Evolutionary conservation across 1,139 yeast genomes (phyloP), one percentile per base, ranked within the genome.

Genomic region (Taphrina confusa): DNA sequence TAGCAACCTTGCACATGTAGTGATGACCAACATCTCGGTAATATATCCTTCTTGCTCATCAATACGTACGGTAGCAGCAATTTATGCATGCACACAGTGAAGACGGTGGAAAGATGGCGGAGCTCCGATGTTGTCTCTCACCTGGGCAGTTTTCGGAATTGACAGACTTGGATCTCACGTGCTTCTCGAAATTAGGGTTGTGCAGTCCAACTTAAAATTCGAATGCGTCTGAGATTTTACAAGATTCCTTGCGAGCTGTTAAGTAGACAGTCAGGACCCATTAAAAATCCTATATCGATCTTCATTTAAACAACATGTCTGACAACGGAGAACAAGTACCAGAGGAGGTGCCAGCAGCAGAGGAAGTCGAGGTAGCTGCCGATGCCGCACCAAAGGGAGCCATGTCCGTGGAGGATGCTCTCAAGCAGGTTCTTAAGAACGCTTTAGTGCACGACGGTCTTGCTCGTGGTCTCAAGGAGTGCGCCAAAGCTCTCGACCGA

Each of bases 401-500:
- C 75, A 85, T 92, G 82, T 83, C 97, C 78, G 86, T 92, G 73
- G 98, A 94, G 83, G 98, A 94, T 78, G 96, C 97, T 76, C 84
- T 92, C 78, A 89, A 91, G 83, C 95, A 90, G 76, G 98, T 92
- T 76, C 86, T 92, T 77, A 91, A 96, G 87, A 90, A 94, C 78
- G 86, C 99, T 72, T 85, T 94, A 78, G 89, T 91, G 76, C 95
- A 90, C 84, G 97, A 92, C 79, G 98, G 98, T 81, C 89, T 92
- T 80, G 98, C 97, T 78, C 92, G 99, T 84, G 99, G 99, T 84
- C 87, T 92, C 79, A 92, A 97, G 85, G 98, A 92, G 84, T 95
- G 97, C 72, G 88, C 97, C 76, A 92, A 92, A 88, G 97, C 97
- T 78, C 85, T 92, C 73, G 84, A 96, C 76, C 88, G 87, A 79